Percentiles rank a stretch among this genome's conserved stretches.
Evolutionary conservation across 805 yeast species (phyloP).

Genomic region (Barnettozyma salicaria): DNA sequence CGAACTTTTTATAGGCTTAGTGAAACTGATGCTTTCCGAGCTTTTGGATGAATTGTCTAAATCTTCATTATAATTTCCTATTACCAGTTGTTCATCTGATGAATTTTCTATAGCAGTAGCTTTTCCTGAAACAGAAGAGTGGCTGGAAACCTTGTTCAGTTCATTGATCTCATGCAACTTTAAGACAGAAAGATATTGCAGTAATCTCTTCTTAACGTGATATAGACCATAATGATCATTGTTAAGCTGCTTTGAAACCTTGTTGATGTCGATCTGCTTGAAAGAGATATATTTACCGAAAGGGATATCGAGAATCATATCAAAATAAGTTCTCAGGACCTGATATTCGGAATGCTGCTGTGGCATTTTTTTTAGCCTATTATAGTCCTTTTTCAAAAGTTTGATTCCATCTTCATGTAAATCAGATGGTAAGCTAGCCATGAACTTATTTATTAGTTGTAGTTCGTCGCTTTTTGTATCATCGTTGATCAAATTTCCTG

Average conservation of each 20-base stretch:
- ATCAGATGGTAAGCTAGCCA: conserved; percentile 22
- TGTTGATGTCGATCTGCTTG: conserved; percentile 39
- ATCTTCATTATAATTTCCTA: conserved; percentile 14
- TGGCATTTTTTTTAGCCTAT: conserved; percentile 44
- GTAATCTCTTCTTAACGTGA: conserved; percentile 64
- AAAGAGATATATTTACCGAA: conserved; percentile 35
- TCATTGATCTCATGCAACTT: conserved; percentile 38
- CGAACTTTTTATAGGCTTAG: conserved; percentile 8
- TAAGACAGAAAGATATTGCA: conserved; percentile 76
- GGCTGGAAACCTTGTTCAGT: conserved; percentile 5
- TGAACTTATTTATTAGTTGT: conserved; percentile 27
- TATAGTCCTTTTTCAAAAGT: conserved; percentile 43
- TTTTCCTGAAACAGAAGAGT: neutral
- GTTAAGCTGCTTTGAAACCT: conserved; percentile 54
- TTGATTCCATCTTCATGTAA: conserved; percentile 38
- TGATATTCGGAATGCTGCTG: conserved; percentile 60
- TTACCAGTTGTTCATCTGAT: conserved; percentile 17
- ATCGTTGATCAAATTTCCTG: conserved; percentile 2
- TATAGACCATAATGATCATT: conserved; percentile 75
- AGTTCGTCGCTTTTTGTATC: conserved; percentile 35
- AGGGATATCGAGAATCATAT: conserved; percentile 59
- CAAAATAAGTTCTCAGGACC: conserved; percentile 57
- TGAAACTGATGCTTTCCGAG: neutral
- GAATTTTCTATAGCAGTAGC: neutral
- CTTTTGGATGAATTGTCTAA: neutral